These are phyloP conservation scores for Elsinoe ampelina DNA, from an alignment of 2,329 filamentous ascomycete species.

Conservation along the genomic window DNA sequence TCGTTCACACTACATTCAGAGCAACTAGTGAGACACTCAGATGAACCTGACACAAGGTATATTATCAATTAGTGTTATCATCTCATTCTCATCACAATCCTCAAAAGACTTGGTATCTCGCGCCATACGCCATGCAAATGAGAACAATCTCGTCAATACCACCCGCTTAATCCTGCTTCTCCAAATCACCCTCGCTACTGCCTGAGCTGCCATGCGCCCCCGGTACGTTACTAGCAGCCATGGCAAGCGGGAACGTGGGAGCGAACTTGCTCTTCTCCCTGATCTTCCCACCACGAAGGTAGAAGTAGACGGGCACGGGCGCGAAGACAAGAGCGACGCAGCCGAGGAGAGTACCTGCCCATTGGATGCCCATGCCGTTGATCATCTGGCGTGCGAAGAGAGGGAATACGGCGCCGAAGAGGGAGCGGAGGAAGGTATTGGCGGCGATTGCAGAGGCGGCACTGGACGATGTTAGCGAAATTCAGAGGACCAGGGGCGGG, in stretches of 20 bases:
- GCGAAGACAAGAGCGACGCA: constrained; percentile 34
- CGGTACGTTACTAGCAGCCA: not conserved
- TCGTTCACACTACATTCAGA: too few relatives aligned
- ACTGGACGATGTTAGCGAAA: constrained; percentile 34
- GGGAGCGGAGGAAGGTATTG: constrained; percentile 45
- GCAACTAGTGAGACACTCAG: too few relatives aligned
- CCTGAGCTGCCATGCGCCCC: not conserved
- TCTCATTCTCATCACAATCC: not conserved
- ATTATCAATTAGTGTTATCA: not conserved
- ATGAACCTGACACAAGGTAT: too few relatives aligned
- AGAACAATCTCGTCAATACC: not conserved
- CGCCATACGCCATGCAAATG: constrained; percentile 1
- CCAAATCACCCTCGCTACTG: not conserved
- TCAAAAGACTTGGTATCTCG: not conserved
- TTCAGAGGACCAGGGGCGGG: not conserved
- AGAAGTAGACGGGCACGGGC: constrained; percentile 38
- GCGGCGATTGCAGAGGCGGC: constrained; percentile 47
- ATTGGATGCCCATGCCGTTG: constrained; percentile 42
- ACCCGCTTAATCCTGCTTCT: constrained; percentile 1
- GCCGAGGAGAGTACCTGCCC: constrained; percentile 37
- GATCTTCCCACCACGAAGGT: constrained; percentile 36
- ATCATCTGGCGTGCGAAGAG: constrained; percentile 48
- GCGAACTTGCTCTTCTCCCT: constrained; percentile 35
- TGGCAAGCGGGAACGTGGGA: constrained; percentile 24
- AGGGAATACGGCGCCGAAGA: constrained; percentile 44